A percentile compares a stretch with the other conserved stretches of the same genome.
Conservation (phyloP, 306 rosid genomes). For the Prunus salicina region DNA sequence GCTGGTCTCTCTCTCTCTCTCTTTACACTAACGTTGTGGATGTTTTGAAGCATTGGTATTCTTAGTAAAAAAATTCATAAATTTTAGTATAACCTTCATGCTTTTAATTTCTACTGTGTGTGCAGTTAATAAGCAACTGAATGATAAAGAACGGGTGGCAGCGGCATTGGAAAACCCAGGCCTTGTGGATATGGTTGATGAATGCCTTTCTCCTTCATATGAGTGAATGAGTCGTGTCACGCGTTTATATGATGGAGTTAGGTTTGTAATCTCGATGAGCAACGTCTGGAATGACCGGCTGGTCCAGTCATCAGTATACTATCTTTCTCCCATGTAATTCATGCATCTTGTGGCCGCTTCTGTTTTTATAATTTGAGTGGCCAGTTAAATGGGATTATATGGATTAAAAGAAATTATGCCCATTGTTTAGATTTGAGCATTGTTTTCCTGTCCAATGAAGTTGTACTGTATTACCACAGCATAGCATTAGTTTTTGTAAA, state of each 20-base stretch:
- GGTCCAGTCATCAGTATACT: not conserved
- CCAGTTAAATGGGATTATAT: not conserved
- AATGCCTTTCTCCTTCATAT: constrained; percentile 83
- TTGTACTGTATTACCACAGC: not conserved
- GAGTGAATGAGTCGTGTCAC: constrained; percentile 25
- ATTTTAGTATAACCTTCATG: not conserved
- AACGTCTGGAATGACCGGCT: not conserved
- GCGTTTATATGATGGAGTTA: no score
- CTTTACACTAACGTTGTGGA: not conserved
- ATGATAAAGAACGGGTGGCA: constrained; percentile 91
- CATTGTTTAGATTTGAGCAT: not conserved
- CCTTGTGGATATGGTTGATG: constrained; percentile 84
- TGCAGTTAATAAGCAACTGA: constrained; percentile 93
- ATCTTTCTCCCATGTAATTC: not conserved
- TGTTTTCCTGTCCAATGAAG: not conserved
- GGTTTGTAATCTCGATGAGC: no score
- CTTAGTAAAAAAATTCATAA: not conserved
- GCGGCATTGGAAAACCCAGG: constrained; percentile 94
- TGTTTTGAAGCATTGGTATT: not conserved
- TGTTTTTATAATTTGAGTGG: constrained; percentile 4
- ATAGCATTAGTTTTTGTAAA: not conserved
- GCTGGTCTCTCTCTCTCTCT: constrained; percentile 47
- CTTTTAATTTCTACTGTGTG: not conserved
- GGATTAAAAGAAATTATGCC: not conserved
- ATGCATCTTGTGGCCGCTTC: constrained; percentile 8